Evolutionary conservation across 495 filamentous ascomycete species (phyloP), one percentile per base, ranked within the genome.

Genomic region (Xylaria sp.): DNA sequence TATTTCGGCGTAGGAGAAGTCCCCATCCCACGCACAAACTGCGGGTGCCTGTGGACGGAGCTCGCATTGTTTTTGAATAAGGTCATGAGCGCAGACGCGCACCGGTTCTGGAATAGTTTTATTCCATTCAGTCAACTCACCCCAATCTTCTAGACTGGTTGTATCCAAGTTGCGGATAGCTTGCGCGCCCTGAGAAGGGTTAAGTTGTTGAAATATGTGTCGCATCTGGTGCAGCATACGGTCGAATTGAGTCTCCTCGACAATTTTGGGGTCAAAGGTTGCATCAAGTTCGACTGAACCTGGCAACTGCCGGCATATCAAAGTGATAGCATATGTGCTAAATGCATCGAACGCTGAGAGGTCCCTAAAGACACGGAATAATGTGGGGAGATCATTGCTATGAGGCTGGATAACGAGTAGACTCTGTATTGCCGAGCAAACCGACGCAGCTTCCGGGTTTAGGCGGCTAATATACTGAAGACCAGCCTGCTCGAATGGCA

Each of bases 391-490:
- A 19, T 65, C 43, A 33, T 21, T 37, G 5, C 6, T 4, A 9
- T 46, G 24, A 33, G 63, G 63, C 31, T 67, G 63, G 21, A 91
- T 85, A 15, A 87, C 85, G 11, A 91, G 76, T 8, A 90, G 80
- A 63, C 85, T 91, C n/a, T 85, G 82, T 50, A 90, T 87, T 40
- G 87, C 86, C 2, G 21, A 24, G 53, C 88, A 90, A n/a, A 88
- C 89, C 57, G 82, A 78, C 7, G 83, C 81, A 7, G 88, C 81
- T 67, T 88, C 86, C 0, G 78, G 67, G 74, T 82, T 83, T 41
- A 91, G 80, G 24, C 82, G 80, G 67, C 81, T 79, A 72, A 92
- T 92, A 37, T 88, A 82, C 71, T 90, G 87, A 74, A 92, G 81
- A 5, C 90, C 90, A 69, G 85, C 81, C 48, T 89, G 87, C 77